These are phyloP conservation scores for Ramaria rubella DNA, from an alignment of 768 basidiomycete genomes.

Conservation along the genomic window DNA sequence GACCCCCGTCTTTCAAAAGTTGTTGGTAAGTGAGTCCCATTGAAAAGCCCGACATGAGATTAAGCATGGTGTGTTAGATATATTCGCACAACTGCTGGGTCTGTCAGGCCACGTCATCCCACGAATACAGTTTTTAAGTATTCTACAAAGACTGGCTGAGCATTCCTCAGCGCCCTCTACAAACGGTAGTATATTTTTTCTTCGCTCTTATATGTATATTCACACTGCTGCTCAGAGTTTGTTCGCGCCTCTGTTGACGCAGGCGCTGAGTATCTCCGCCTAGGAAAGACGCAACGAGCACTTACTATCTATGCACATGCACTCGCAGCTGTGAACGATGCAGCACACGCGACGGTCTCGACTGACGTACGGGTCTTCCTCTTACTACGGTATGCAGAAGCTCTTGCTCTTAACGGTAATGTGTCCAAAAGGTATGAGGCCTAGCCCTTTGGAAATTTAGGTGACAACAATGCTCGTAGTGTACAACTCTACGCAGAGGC, in stretches of 20 bases:
- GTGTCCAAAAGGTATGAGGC: conserved; percentile 47
- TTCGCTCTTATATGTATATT: not conserved
- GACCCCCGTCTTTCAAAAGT: conserved; percentile 10
- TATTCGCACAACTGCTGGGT: conserved; percentile 56
- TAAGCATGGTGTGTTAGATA: conserved; percentile 32
- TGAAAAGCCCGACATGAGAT: not conserved
- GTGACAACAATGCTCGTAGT: conserved; percentile 17
- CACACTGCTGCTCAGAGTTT: conserved; percentile 40
- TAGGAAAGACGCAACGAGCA: conserved; percentile 72
- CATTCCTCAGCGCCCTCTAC: conserved; percentile 33
- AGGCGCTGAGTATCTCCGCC: conserved; percentile 69
- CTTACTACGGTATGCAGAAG: conserved; percentile 60
- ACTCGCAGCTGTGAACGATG: conserved; percentile 38
- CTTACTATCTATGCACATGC: conserved; percentile 55
- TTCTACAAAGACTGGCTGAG: conserved; percentile 56
- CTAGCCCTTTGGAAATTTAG: conserved; percentile 25
- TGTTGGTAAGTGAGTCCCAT: conserved; percentile 40
- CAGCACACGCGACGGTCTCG: conserved; percentile 31
- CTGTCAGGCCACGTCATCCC: conserved; percentile 58
- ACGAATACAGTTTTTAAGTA: conserved; percentile 61
- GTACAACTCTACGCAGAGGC: conserved; percentile 19
- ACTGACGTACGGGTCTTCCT: conserved; percentile 49
- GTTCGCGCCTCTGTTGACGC: conserved; percentile 60
- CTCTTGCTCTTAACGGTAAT: conserved; percentile 54
- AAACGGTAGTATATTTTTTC: conserved; percentile 37